phyloP scores from a whole-genome alignment of 2,329 filamentous ascomycete genomes.

The Ophiocordyceps australis region DNA sequence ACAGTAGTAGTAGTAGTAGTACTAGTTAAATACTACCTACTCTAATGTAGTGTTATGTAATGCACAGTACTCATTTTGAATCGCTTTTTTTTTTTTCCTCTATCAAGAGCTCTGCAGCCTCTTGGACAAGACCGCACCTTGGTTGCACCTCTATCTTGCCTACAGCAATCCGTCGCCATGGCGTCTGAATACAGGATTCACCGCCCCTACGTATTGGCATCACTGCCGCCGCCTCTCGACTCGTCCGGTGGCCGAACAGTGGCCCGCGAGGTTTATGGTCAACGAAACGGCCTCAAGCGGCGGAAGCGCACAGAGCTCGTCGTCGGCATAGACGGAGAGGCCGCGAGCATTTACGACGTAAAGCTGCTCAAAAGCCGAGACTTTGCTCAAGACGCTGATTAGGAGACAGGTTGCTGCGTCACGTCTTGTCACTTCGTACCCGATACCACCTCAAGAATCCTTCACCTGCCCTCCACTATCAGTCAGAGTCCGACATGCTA shows the following conservation, averaged over 20 bases:
- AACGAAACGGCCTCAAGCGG: constrained; percentile 37
- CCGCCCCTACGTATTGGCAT: constrained; percentile 43
- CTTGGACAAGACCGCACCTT: no score
- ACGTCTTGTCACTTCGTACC: constrained; percentile 46
- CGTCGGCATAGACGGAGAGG: constrained; percentile 47
- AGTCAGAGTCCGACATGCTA: constrained; percentile 29
- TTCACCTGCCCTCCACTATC: constrained; percentile 46
- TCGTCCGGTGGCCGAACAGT: constrained; percentile 30
- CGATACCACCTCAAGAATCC: constrained; percentile 43
- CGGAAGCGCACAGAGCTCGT: constrained; percentile 44
- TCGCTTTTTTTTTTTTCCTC: no score
- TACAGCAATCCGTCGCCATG: no score
- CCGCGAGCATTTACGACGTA: constrained; percentile 48
- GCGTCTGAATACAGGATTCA: constrained; percentile 42
- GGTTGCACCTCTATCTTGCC: no score
- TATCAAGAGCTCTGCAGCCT: no score
- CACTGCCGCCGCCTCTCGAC: constrained; percentile 39
- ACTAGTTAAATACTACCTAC: no score
- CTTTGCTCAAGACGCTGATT: no score
- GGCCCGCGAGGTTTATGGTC: constrained; percentile 42
- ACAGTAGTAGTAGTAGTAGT: no score
- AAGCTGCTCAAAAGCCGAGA: no score
- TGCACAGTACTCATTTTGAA: no score
- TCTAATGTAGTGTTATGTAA: no score
- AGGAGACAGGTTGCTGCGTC: constrained; percentile 36